Evolutionary conservation across 164 flowering plant genomes (phyloP).

Genomic region (Vitis amurensis): DNA sequence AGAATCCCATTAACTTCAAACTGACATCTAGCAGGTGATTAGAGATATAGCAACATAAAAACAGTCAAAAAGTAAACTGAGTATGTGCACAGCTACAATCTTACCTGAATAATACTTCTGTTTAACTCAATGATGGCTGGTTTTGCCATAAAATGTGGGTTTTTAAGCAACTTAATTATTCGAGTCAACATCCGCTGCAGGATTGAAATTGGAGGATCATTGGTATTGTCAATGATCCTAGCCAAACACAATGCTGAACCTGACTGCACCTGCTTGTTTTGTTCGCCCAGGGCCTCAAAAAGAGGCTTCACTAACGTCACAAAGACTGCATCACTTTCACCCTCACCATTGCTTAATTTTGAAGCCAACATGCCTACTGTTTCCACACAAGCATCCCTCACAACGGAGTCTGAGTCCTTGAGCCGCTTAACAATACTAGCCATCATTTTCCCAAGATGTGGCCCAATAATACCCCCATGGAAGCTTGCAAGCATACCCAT

Average conservation of each 20-base stretch:
- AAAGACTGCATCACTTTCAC: conserved; percentile 50
- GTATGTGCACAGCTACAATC: background rate
- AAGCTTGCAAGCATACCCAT: conserved; percentile 59
- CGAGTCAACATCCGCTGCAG: conserved; percentile 69
- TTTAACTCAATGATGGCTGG: conserved; percentile 80
- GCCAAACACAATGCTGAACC: conserved; percentile 90
- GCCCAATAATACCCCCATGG: conserved; percentile 49
- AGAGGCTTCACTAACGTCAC: conserved; percentile 70
- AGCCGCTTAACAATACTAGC: conserved; percentile 73
- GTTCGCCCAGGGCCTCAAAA: conserved; percentile 91
- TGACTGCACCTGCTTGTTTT: conserved; percentile 70
- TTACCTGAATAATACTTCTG: conserved; percentile 78
- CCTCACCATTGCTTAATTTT: conserved; percentile 34
- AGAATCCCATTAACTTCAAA: no score
- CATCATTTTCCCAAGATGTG: conserved; percentile 68
- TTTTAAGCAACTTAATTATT: conserved; percentile 71
- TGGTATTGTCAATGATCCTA: conserved; percentile 58
- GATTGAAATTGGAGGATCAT: conserved; percentile 54
- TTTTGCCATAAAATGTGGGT: conserved; percentile 83
- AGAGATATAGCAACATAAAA: background rate
- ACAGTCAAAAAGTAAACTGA: background rate
- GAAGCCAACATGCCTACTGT: conserved; percentile 74
- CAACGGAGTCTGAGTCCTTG: conserved; percentile 79
- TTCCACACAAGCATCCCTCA: conserved; percentile 85
- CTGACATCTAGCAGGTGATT: no score